Conservation (phyloP, 768 basidiomycete genomes). For the Naganishia friedmannii region DNA sequence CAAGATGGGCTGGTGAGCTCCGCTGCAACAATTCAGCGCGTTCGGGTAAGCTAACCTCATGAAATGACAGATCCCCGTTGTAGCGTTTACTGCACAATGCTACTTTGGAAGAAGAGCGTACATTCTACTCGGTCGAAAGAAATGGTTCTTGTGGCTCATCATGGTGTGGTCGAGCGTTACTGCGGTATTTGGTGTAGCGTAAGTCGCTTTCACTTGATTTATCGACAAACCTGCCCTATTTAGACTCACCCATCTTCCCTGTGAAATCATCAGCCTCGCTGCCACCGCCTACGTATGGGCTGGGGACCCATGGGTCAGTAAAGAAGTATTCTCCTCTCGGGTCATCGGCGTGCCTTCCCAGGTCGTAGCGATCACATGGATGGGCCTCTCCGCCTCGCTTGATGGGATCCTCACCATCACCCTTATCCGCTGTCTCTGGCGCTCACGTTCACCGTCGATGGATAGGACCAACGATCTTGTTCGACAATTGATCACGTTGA, state of each 20-base stretch:
- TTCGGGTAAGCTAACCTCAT: not conserved
- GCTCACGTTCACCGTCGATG: conserved; percentile 30
- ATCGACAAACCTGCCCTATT: no score
- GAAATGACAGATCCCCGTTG: conserved; percentile 39
- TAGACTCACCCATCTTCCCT: not conserved
- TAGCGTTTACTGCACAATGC: conserved; percentile 44
- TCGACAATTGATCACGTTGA: conserved; percentile 38
- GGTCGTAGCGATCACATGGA: conserved; percentile 47
- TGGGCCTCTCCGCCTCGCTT: conserved; percentile 44
- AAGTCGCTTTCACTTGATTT: conserved; percentile 30
- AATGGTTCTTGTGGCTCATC: conserved; percentile 37
- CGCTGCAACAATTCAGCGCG: not conserved
- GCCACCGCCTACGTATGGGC: conserved; percentile 44
- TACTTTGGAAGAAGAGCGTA: conserved; percentile 45
- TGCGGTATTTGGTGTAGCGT: conserved; percentile 39
- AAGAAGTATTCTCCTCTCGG: conserved; percentile 29
- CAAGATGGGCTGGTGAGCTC: conserved; percentile 47
- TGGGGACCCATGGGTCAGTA: conserved; percentile 39
- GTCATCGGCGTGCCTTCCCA: conserved; percentile 43
- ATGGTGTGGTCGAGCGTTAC: conserved; percentile 37
- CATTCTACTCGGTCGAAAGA: conserved; percentile 35
- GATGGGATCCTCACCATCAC: conserved; percentile 41
- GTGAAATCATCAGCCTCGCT: conserved; percentile 41
- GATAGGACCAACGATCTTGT: conserved; percentile 33
- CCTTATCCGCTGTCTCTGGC: conserved; percentile 37